Evolutionary conservation across 2,329 filamentous ascomycete genomes (phyloP).

Genomic region (Ciborinia camelliae): DNA sequence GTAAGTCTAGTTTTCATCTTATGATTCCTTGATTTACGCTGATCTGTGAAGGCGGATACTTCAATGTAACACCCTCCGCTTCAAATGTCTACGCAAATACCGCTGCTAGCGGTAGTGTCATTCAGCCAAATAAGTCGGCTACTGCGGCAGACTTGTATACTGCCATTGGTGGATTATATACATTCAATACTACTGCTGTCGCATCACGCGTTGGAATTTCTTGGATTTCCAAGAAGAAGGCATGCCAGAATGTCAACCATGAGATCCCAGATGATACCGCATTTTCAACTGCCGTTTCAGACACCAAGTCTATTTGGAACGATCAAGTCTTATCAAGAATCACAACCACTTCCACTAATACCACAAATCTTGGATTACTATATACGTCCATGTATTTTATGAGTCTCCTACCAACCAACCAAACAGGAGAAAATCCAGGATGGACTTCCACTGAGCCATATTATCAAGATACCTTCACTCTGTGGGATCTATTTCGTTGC

Average conservation of each 20-base stretch:
- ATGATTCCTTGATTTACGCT: constrained; percentile 4
- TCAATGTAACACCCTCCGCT: constrained; percentile 26
- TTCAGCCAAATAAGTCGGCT: background rate
- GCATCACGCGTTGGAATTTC: constrained; percentile 51
- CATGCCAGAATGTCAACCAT: constrained; percentile 44
- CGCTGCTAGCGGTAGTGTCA: constrained; percentile 33
- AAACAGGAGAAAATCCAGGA: constrained; percentile 66
- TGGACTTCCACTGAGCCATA: constrained; percentile 65
- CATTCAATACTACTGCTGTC: constrained; percentile 42
- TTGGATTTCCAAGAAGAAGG: constrained; percentile 47
- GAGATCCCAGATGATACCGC: constrained; percentile 45
- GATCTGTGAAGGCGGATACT: constrained; percentile 28
- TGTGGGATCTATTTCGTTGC: constrained; percentile 64
- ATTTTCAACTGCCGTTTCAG: constrained; percentile 39
- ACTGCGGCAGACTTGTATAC: background rate
- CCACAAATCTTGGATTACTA: constrained; percentile 54
- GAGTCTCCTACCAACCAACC: constrained; percentile 52
- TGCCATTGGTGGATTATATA: constrained; percentile 38
- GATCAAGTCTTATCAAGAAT: constrained; percentile 38
- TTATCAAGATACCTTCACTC: constrained; percentile 68
- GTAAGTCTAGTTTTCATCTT: constrained; percentile 43
- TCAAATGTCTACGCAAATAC: constrained; percentile 34
- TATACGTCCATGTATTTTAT: constrained; percentile 63
- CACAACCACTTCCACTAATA: constrained; percentile 55
- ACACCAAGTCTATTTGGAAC: constrained; percentile 18